Base-by-base conservation (phyloP, 2,329 filamentous ascomycete genomes). In the Exophiala sp. region DNA sequence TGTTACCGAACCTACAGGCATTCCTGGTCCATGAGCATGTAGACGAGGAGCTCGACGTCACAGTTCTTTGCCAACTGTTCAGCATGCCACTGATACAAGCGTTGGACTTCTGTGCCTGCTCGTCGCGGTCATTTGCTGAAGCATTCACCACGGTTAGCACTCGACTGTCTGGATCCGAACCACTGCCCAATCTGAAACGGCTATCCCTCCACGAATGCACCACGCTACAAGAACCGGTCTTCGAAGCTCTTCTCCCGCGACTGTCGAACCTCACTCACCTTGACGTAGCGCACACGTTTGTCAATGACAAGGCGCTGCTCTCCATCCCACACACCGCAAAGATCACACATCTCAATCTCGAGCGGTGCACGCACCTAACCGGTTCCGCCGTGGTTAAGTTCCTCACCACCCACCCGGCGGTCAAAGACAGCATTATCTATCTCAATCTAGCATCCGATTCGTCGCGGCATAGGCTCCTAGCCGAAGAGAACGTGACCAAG, bases 11-110 rank as follows among this genome's bases (percentile, higher is more conserved):
- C 61, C 72, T 93, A 24, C 81, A 83, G 62, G 87, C 91, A 68
- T 88, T 89, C 63, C 72, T 91, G 43, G 80, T 82, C 14, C 86
- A 90, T 69, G 87, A 93, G 68, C 85, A 91, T 60, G 74, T 93
- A 45, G 86, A 90, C 63, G 81, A 83, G 43, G 87, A 93, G 59
- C 72, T 91, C 40, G 78, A 81, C 60, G 72, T 73, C n/a, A 72
- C 77, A 13, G 83, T 91, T 14, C 68, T 91, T 37, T 73, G 75
- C 55, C 88, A 86, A 66, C 70, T 93, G 35, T 81, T 91, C 61
- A 79, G 76, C 8, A 73, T 88, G 52, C 79, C 81, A 1, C 69
- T 71, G 35, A 69, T 93, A 46, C 74, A 77, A 52, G 85, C 83
- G 1, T 62, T 91, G 18, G 87, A 93, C 65, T 85, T 91, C 63